Percentiles rank a stretch among this genome's conserved stretches.
phyloP scores from a whole-genome alignment of 1,139 yeast genomes.

The Suhomyces yuchorum region DNA sequence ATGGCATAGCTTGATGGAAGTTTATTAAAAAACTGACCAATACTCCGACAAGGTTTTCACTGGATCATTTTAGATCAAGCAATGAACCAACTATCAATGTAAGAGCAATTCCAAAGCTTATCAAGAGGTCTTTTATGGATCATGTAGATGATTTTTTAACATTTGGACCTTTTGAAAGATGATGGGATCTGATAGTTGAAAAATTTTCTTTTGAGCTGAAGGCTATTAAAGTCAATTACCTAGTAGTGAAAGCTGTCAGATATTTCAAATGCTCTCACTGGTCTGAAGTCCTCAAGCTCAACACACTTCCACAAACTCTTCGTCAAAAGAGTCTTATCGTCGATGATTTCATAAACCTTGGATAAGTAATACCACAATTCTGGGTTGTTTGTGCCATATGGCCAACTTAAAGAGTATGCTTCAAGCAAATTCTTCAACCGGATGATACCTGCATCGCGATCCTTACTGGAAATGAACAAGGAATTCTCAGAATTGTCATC shows the following conservation, averaged over 20 bases:
- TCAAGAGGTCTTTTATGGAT: no score
- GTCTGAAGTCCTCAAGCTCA: conserved; percentile 65
- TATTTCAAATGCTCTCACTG: conserved; percentile 52
- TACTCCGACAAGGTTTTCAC: no score
- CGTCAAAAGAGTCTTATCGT: conserved; percentile 55
- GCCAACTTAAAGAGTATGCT: conserved; percentile 47
- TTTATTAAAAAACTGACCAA: no score
- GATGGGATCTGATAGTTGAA: no score
- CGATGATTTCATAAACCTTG: conserved; percentile 61
- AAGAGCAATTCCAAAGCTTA: no score
- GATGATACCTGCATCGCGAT: conserved; percentile 64
- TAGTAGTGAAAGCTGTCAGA: conserved; percentile 23
- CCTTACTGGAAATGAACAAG: conserved; percentile 48
- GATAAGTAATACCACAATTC: conserved; percentile 80
- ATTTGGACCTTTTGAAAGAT: no score
- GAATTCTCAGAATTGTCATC: conserved; percentile 40
- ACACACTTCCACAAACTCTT: conserved; percentile 66
- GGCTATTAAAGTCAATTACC: no score
- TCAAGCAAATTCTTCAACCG: conserved; percentile 67
- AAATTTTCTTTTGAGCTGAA: no score
- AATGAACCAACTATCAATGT: no score
- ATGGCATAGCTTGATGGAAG: no score
- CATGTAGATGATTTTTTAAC: no score
- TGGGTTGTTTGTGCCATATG: conserved; percentile 55
- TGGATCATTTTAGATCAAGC: no score